phyloP scores from a whole-genome alignment of 306 rosid genomes.

The Rosa rugosa region DNA sequence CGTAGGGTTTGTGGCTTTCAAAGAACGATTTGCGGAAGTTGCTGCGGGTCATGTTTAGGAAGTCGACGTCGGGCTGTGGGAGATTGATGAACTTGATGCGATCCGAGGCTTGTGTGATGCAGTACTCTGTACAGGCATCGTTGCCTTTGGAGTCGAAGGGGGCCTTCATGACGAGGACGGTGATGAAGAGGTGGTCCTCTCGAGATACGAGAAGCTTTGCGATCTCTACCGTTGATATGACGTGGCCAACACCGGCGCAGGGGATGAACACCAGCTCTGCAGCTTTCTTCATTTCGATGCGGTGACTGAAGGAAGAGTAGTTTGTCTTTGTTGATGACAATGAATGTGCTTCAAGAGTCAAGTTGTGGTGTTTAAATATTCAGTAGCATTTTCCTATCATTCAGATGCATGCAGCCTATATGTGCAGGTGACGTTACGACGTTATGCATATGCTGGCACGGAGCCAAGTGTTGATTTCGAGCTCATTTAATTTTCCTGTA shows the following conservation, averaged over 20 bases:
- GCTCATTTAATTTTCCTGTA: too few species aligned
- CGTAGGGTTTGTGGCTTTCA: constrained; percentile 8
- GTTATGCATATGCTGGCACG: too few species aligned
- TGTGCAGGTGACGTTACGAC: too few species aligned
- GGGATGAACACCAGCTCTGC: constrained; percentile 45
- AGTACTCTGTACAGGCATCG: background rate
- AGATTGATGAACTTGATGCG: constrained; percentile 30
- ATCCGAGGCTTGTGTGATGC: background rate
- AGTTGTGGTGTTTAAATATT: too few species aligned
- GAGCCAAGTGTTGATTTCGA: too few species aligned
- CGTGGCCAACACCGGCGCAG: constrained; percentile 34
- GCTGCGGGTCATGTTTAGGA: background rate
- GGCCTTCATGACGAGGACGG: constrained; percentile 34
- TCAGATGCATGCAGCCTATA: too few species aligned
- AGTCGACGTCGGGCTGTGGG: background rate
- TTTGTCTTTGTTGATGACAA: too few species aligned
- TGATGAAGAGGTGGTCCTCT: constrained; percentile 32
- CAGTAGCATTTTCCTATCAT: too few species aligned
- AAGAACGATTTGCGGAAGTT: background rate
- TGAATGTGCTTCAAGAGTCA: too few species aligned
- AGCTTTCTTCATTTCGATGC: constrained; percentile 18
- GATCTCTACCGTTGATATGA: constrained; percentile 29
- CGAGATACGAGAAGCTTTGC: constrained; percentile 45
- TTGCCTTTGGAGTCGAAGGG: background rate
- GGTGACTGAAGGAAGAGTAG: background rate